phyloP scores from a whole-genome alignment of 495 filamentous ascomycete species.

The Daldinia childiae region DNA sequence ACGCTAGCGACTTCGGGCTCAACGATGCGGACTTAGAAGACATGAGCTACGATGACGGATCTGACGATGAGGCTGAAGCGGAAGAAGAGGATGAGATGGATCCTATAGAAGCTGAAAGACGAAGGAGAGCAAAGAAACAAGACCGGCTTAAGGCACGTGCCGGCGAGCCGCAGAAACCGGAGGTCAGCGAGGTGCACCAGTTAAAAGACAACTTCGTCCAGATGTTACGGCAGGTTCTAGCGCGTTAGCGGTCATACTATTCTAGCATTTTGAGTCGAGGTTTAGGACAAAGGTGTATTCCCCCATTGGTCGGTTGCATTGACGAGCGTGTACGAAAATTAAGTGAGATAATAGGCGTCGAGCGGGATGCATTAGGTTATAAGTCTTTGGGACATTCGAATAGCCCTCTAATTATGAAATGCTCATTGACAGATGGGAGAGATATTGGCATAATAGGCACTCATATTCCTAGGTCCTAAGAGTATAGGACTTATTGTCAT shows the following conservation, averaged over 20 bases:
- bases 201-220: constrained; percentile 79
- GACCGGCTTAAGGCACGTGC: constrained; percentile 83
- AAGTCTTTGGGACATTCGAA: neutral
- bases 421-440: neutral
- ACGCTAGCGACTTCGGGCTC: constrained; percentile 85
- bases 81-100: constrained; percentile 82
- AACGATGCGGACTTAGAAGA: constrained; percentile 87
- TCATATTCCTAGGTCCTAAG: neutral
- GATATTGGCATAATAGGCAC: neutral
- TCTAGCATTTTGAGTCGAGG: neutral
- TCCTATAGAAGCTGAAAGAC: constrained; percentile 86
- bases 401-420: neutral
- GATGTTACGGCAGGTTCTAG: constrained; percentile 88
- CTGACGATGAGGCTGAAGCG: constrained; percentile 73
- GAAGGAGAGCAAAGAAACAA: constrained; percentile 73
- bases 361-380: neutral
- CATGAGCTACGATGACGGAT: constrained; percentile 78
- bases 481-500: neutral
- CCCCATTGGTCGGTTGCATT: constrained; percentile 19
- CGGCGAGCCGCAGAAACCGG: constrained; percentile 89
- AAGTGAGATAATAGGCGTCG: neutral
- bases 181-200: constrained; percentile 78
- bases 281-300: constrained; percentile 4
- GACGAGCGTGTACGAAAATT: constrained; percentile 1
- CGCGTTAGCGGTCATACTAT: constrained; percentile 61